Evolutionary conservation across 805 yeast genomes (phyloP), one percentile per base, ranked within the genome.

Genomic region (Candida montana): DNA sequence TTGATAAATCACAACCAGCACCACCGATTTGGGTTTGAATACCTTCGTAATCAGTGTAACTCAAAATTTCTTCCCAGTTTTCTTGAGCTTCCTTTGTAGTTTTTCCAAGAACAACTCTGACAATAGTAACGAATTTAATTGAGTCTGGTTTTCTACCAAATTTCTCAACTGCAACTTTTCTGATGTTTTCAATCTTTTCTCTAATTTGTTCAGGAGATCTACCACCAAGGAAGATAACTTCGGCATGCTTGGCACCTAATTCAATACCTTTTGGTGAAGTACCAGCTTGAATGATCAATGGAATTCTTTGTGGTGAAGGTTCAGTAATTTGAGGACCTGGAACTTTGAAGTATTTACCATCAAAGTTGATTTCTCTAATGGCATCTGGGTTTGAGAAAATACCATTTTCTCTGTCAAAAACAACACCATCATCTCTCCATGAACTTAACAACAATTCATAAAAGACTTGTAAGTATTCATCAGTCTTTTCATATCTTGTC

Each of bases 271-370:
- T 56, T 18, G 60, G 51, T 5, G 74, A 69, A 31, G 66, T 53
- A 6, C 74, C 74, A 2, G 74, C 74, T 50, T 69, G 74, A 27
- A 69, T 59, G 27, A 69, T 53, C 12, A 69, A 60, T 3, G 74
- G 74, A 3, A 70, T 48, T 49, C 73, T 58, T 45, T 69, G 74
- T 3, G 67, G 68, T 5, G 72, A 59, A 3, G 74, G 74, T 30
- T 64, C 63, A 12, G 66, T 63, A 30, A 69, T 65, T 39, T 51
- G 62, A n/a, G 70, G 71, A 2, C 71, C 72, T 4, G 68, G 68
- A 13, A 69, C 71, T 6, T 51, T 63, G 49, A 57, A 69, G 42
- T 58, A 60, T 38, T 63, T 58, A 8, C 75, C 74, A 34, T 61
- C 58, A 49, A 58, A 67, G 43, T 68, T 56, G 31, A 69, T 68